Conservation (phyloP, 305 asterid genomes). For the Plantago coronopus region DNA sequence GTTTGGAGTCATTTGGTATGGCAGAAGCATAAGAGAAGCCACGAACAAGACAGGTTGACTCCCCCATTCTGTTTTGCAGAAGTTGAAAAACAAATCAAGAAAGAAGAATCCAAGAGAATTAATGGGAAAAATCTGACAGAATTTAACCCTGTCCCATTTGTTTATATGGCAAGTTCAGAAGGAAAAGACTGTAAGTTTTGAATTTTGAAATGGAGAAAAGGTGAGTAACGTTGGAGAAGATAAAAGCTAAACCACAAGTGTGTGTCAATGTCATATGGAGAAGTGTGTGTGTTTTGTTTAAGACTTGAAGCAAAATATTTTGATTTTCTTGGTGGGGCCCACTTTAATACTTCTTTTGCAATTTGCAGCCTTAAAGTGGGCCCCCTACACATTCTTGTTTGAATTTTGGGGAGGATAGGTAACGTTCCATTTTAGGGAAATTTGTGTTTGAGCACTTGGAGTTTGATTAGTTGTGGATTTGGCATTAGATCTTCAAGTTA, state of each 20-base stretch:
- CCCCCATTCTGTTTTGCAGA: slow-evolving; percentile 53
- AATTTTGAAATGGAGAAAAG: slow-evolving; percentile 42
- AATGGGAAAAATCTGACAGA: slow-evolving; percentile 12
- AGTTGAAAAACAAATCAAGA: slow-evolving; percentile 19
- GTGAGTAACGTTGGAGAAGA: slow-evolving; percentile 27
- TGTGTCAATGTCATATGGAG: neutral
- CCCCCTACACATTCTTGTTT: neutral
- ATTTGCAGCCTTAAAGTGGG: neutral
- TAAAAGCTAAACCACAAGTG: neutral
- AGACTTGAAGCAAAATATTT: slow-evolving; percentile 7
- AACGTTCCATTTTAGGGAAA: slow-evolving; percentile 5
- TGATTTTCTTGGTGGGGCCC: neutral
- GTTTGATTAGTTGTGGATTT: too few species aligned
- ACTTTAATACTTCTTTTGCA: neutral
- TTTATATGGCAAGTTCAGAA: slow-evolving; percentile 2
- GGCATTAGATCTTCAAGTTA: too few species aligned
- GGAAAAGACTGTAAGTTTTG: slow-evolving; percentile 24
- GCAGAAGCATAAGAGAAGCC: slow-evolving; percentile 73
- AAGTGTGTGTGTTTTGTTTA: neutral
- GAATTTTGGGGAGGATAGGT: neutral
- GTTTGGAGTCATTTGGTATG: slow-evolving; percentile 55
- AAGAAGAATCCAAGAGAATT: slow-evolving; percentile 12
- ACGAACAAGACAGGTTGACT: slow-evolving; percentile 70
- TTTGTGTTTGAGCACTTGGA: neutral
- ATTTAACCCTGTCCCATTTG: slow-evolving; percentile 1